These are phyloP conservation scores for Diplotaxis tenuifolia DNA, from an alignment of 345 rosid species.

Conservation along the genomic window DNA sequence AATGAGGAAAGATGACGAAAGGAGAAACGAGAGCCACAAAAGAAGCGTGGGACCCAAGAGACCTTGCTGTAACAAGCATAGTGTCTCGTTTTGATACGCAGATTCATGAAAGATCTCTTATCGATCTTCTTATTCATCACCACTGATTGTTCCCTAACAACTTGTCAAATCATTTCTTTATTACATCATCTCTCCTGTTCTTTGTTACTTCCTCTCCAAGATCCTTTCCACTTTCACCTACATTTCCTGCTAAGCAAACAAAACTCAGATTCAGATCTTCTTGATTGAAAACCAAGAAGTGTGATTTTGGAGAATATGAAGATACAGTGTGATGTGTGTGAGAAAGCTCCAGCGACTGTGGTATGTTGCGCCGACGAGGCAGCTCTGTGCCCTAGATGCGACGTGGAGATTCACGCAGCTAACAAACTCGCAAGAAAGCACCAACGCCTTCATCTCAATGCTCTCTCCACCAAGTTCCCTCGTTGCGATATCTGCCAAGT, in stretches of 20 bases:
- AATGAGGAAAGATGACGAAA: not conserved
- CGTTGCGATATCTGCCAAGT: conserved; percentile 92
- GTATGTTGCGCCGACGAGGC: conserved; percentile 99
- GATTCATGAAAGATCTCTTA: conserved; percentile 18
- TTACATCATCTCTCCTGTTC: conserved; percentile 2
- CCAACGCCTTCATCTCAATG: conserved; percentile 82
- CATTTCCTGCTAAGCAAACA: conserved; percentile 56
- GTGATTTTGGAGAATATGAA: conserved; percentile 47
- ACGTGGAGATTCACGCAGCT: conserved; percentile 88
- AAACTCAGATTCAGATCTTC: not conserved
- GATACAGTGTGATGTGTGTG: conserved; percentile 99
- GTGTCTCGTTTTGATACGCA: conserved; percentile 36
- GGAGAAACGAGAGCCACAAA: conserved; percentile 31
- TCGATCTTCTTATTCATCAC: conserved; percentile 6
- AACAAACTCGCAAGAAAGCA: conserved; percentile 96
- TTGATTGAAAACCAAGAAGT: conserved; percentile 8
- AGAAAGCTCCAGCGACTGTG: conserved; percentile 86
- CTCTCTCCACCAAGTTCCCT: conserved; percentile 73
- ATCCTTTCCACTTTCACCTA: not conserved
- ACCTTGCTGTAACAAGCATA: conserved; percentile 34
- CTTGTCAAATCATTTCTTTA: not conserved
- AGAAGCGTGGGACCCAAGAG: conserved; percentile 16
- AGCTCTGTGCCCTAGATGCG: conserved; percentile 84
- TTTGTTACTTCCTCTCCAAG: not conserved
- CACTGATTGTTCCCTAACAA: not conserved